A percentile compares a stretch with the other conserved stretches of the same genome.
Conservation (phyloP, 192 early-diverging fungal species). For the Coemansia sp. region DNA sequence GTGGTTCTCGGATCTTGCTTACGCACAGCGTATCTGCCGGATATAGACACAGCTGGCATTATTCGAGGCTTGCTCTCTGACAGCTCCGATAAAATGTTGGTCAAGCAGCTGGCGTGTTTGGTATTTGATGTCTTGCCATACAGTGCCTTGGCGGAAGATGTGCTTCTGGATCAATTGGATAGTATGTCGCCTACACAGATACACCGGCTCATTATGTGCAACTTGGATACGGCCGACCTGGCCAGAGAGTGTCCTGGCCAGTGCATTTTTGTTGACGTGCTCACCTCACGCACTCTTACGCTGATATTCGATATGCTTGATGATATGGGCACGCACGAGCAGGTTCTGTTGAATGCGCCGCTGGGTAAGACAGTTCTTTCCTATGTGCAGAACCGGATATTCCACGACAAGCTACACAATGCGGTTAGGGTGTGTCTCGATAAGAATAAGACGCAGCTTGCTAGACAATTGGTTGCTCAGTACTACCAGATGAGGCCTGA, state of each 20-base stretch:
- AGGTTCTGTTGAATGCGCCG: conserved; percentile 26
- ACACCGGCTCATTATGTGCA: conserved; percentile 13
- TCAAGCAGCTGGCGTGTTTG: conserved; percentile 19
- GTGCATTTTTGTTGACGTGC: conserved; percentile 33
- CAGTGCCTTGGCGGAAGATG: background rate
- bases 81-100: no score
- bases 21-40: conserved; percentile 24
- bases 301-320: conserved; percentile 38
- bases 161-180: conserved; percentile 5
- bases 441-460: conserved; percentile 29
- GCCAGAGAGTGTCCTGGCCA: no score
- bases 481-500: conserved; percentile 36
- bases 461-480: conserved; percentile 26
- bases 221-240: conserved; percentile 22
- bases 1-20: conserved; percentile 29
- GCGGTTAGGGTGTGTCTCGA: conserved; percentile 31
- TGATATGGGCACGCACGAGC: conserved; percentile 18
- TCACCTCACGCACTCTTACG: conserved; percentile 19
- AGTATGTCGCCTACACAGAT: conserved; percentile 8
- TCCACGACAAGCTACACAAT: conserved; percentile 22
- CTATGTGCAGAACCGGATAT: conserved; percentile 44
- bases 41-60: conserved; percentile 11
- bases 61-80: conserved; percentile 6
- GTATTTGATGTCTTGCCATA: conserved; percentile 20
- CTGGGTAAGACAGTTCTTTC: conserved; percentile 18